A percentile compares a stretch with the other conserved stretches of the same genome.
These are phyloP conservation scores for Hemisphaericaspora nanyangensis DNA, from an alignment of 805 yeast genomes.

Conservation along the genomic window DNA sequence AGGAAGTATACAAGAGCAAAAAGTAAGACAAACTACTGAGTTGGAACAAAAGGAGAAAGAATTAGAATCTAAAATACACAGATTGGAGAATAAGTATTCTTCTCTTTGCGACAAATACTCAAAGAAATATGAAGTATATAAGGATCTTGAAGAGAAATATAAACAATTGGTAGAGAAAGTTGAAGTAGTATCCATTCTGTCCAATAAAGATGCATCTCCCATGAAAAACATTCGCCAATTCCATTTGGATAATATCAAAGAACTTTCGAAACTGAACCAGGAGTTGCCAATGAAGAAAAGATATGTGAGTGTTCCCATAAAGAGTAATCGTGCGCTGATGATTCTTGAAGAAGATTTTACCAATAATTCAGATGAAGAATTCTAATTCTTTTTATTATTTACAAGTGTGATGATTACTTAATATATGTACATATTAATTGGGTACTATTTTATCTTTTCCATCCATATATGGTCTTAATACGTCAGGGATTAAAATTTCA, in stretches of 20 bases:
- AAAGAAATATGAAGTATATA: constrained; percentile 20
- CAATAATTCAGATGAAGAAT: constrained; percentile 8
- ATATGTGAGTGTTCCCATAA: constrained; percentile 29
- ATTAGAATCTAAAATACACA: constrained; percentile 3
- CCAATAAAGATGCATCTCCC: constrained; percentile 1
- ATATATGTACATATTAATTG: constrained; percentile 1
- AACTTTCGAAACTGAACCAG: constrained; percentile 5
- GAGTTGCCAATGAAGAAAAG: too few relatives aligned
- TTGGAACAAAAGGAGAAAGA: background rate
- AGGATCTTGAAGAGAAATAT: constrained; percentile 19
- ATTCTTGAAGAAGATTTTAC: constrained; percentile 2
- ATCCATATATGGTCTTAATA: constrained; percentile 70
- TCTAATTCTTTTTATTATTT: background rate
- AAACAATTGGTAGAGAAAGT: constrained; percentile 13
- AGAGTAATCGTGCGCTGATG: too few relatives aligned
- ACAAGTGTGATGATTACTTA: background rate
- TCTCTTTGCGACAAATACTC: constrained; percentile 18
- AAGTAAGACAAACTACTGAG: background rate
- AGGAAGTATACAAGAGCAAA: background rate
- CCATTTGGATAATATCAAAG: constrained; percentile 7
- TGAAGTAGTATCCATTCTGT: background rate
- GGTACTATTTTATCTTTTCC: constrained; percentile 32
- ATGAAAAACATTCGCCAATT: constrained; percentile 10
- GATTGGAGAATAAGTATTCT: constrained; percentile 17
- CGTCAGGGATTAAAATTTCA: constrained; percentile 61